Evolutionary conservation across 768 basidiomycete genomes (phyloP).

Genomic region (Mycena kentingensis): DNA sequence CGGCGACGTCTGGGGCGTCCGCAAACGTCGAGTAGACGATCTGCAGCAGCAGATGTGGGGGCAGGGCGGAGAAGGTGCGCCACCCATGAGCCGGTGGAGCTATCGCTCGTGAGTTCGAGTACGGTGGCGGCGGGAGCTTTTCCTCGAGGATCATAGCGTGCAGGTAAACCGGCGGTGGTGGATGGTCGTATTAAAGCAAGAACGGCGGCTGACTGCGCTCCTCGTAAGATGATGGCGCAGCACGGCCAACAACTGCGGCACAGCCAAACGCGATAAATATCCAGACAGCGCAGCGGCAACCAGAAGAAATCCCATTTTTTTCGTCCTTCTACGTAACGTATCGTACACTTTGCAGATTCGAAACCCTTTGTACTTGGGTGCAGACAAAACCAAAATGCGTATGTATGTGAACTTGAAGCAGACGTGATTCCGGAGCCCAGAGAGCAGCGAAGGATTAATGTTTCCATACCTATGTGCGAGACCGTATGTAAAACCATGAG

Average conservation of each 20-base stretch:
- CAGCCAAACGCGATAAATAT: too few species aligned
- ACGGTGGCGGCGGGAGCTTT: slow-evolving; percentile 21
- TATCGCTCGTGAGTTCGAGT: slow-evolving; percentile 7
- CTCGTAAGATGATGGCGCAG: too few species aligned
- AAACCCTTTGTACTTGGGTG: background rate
- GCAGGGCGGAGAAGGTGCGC: slow-evolving; percentile 40
- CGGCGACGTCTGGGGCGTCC: slow-evolving; percentile 36
- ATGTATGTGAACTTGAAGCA: too few species aligned
- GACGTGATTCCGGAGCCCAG: background rate
- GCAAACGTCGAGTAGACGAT: slow-evolving; percentile 71
- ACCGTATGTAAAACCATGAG: background rate
- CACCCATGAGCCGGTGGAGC: slow-evolving; percentile 3
- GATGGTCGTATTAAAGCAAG: background rate
- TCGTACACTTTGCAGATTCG: too few species aligned
- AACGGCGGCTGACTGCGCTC: background rate
- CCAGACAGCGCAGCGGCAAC: too few species aligned
- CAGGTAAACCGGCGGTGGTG: background rate
- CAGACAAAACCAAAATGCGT: background rate
- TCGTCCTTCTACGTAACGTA: too few species aligned
- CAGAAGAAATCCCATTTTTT: too few species aligned
- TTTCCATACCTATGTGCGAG: background rate
- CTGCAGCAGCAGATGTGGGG: slow-evolving; percentile 69
- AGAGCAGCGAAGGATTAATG: background rate
- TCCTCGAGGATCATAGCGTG: slow-evolving; percentile 20
- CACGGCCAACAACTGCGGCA: too few species aligned